Conservation (phyloP, 2,329 filamentous ascomycete species). For the Chrysoporthe puriensis region DNA sequence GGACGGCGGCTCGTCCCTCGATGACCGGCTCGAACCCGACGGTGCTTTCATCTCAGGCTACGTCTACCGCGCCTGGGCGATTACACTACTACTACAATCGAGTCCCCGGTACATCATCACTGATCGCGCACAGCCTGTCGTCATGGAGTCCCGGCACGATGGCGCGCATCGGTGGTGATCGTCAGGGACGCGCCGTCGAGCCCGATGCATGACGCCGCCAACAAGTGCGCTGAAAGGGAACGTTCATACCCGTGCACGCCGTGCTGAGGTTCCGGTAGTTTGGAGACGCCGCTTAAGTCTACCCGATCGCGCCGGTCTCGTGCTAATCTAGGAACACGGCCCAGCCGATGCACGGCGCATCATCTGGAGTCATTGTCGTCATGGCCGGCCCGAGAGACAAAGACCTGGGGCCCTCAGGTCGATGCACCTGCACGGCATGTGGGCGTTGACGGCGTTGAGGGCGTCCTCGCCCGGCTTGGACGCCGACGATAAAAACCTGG, state of each 20-base stretch:
- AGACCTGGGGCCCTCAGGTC: not conserved
- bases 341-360: not conserved
- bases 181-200: constrained; percentile 14
- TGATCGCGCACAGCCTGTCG: constrained; percentile 3
- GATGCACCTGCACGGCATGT: not conserved
- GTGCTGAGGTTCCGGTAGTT: not conserved
- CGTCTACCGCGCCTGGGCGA: not conserved
- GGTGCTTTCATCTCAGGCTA: not conserved
- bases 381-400: constrained; percentile 10
- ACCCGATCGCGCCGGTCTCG: not conserved
- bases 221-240: not conserved
- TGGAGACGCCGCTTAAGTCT: not conserved
- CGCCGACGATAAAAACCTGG: constrained; percentile 17
- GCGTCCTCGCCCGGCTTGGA: not conserved
- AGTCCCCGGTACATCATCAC: not conserved
- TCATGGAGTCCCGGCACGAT: constrained; percentile 15
- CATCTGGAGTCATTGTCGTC: constrained; percentile 22
- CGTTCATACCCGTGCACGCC: not conserved
- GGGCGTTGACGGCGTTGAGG: not conserved
- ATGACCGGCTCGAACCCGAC: not conserved
- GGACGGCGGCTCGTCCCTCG: not conserved
- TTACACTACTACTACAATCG: constrained; percentile 4
- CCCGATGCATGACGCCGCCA: not conserved
- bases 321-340: not conserved
- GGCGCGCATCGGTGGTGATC: not conserved